Evolutionary conservation across 768 basidiomycete genomes (phyloP).

Genomic region (Boletellus ananas): DNA sequence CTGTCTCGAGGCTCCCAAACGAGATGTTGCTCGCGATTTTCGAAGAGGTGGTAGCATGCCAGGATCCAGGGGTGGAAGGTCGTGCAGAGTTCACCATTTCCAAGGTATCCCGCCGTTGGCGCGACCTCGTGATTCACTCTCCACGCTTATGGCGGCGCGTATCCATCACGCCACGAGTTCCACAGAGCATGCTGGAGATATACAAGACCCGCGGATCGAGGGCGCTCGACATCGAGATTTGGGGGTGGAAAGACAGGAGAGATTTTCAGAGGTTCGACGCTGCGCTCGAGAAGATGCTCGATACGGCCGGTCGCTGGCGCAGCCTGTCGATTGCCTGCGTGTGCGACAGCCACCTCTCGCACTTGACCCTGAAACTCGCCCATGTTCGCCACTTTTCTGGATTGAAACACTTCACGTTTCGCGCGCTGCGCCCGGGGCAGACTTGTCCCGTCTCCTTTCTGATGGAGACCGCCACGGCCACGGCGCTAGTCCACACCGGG

Average conservation of each 20-base stretch:
- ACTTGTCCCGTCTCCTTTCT: constrained; percentile 27
- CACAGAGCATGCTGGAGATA: constrained; percentile 19
- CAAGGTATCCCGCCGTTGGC: constrained; percentile 32
- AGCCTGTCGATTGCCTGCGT: constrained; percentile 23
- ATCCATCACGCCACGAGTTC: constrained; percentile 20
- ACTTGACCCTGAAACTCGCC: constrained; percentile 26
- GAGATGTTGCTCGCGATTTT: constrained; percentile 30
- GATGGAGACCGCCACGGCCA: constrained; percentile 7
- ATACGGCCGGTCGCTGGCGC: constrained; percentile 27
- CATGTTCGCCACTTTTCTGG: constrained; percentile 16
- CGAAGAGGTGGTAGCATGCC: constrained; percentile 27
- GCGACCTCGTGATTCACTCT: constrained; percentile 28
- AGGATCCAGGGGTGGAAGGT: constrained; percentile 18
- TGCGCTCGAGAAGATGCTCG: constrained; percentile 24
- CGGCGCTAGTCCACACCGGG: background rate
- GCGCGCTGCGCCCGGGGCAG: constrained; percentile 29
- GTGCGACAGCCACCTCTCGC: constrained; percentile 29
- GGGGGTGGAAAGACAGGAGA: constrained; percentile 29
- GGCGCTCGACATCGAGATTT: constrained; percentile 26
- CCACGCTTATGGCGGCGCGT: constrained; percentile 30
- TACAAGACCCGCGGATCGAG: constrained; percentile 25
- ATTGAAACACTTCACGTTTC: constrained; percentile 29
- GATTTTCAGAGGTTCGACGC: constrained; percentile 30
- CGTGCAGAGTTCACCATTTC: constrained; percentile 25
- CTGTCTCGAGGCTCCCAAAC: constrained; percentile 29